Evolutionary conservation across 331 rosid genomes (phyloP), one percentile per base, ranked within the genome.

Genomic region (Stylosanthes scabra): DNA sequence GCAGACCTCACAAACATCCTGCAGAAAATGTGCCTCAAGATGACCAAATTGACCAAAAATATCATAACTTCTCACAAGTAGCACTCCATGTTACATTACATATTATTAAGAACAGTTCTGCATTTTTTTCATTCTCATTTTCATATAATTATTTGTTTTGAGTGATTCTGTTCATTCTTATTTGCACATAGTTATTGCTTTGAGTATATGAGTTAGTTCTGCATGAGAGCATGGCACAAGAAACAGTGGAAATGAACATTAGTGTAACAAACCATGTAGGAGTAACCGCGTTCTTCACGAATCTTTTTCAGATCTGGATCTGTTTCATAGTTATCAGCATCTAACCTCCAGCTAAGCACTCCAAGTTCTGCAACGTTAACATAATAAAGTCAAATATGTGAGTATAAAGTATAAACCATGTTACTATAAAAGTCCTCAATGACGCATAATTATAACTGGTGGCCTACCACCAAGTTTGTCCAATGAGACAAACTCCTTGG

Each of bases 1-100:
- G 82, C 87, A 86, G 77, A 95, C 84, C 78, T 95, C 99, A 83
- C 93, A 90, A 68, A 95, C 86, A 89, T 95, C 99, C 99, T 95
- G 76, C 64, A 74, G 34, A 80, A 44, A 63, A 75, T n/a, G 66
- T 41, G 49, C 41, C 66, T 71, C 40, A 8, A 9, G 62, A 52
- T 2, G 11, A 15, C 28, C 31, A 58, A 52, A 47, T 14, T 47
- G 52, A 6, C 3, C 12, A 15, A 28, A 44, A 59, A 5, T n/a
- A 74, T 11, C 16, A 62, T 46, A 11, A n/a, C 51, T 34, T 64
- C 40, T 3, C 15, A 42, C 39, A 66, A 28, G 71, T 15, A 14
- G 37, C 1, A 39, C 58, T 14, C 37, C 52, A 54, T 46, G 54
- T 25, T 6, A 57, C 25, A 20, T 20, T 20, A 20, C 7, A 37